Evolutionary conservation across 768 basidiomycete genomes (phyloP).

Genomic region (Mycena olivaceomarginata): DNA sequence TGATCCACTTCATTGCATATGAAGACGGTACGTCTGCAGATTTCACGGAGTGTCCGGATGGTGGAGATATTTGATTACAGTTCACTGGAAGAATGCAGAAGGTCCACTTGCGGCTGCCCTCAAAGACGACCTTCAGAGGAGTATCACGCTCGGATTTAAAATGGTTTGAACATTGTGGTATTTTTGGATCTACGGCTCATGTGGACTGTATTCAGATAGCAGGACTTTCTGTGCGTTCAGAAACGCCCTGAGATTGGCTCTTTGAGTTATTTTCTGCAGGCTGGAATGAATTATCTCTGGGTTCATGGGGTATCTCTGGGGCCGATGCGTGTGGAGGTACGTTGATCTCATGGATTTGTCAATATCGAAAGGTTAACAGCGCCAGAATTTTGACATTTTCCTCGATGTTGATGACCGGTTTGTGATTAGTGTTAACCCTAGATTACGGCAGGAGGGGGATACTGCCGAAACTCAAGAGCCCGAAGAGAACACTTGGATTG

Average conservation of each 20-base stretch:
- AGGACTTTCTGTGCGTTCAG: not conserved
- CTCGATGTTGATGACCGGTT: slow-evolving; percentile 1
- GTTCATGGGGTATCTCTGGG: not conserved
- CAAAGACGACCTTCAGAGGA: not conserved
- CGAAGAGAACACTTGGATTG: not conserved
- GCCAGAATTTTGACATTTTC: not conserved
- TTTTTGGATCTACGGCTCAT: not conserved
- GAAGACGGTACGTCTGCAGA: not conserved
- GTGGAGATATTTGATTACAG: not conserved
- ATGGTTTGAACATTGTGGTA: not conserved
- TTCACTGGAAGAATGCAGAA: not conserved
- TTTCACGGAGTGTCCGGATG: not conserved
- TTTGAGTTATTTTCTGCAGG: not conserved
- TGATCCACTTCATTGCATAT: not conserved
- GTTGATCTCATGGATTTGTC: not conserved
- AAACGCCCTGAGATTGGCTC: not conserved
- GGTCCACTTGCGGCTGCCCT: not conserved
- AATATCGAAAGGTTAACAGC: not conserved
- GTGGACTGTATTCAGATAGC: not conserved
- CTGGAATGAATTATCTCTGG: not conserved
- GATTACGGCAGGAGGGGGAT: not conserved
- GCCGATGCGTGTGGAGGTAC: not conserved
- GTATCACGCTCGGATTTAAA: not conserved
- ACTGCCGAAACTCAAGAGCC: not conserved
- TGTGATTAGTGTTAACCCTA: not conserved